Base-by-base conservation (phyloP, 495 filamentous ascomycete genomes). In the Chaetomidium leptoderma region DNA sequence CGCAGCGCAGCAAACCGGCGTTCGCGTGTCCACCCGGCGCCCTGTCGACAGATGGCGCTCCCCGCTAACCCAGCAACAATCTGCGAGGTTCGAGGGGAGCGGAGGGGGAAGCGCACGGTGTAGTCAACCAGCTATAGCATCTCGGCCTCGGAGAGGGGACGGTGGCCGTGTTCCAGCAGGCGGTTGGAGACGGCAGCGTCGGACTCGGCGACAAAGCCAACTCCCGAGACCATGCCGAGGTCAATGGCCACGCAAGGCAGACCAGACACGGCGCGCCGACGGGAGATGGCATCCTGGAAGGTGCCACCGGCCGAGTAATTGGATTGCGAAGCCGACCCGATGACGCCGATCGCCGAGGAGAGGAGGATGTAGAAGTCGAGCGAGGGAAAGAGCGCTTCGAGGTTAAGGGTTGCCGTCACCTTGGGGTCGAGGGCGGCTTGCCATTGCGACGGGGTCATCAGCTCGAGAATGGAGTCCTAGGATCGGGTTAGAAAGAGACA, bases 341-440 rank as follows among this genome's bases (percentile, higher is more conserved):
- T n/a, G n/a, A 77, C 61, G 14, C 76, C 75, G 11, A 68, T 52
- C 6, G 73, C 55, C 0, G 81, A 83, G 11, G 76, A 80, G 1
- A 82, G 66, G 71, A 83, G 74, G 55, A 83, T 61, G 72, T 78
- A 83, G 69, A 82, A 83, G 63, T 81, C 76, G 14, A 82, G 67
- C 0, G 45, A 65, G 51, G 29, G 40, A 30, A 76, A 68, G n/a
- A 47, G 53, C 16, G 68, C 49, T 51, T 82, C 77, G 4, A 83
- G 40, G 46, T 82, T 82, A 73, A 71, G 75, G n/a, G 74, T 72
- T 5, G 80, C 81, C 1, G 74, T 65, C 0, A 83, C 70, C 60
- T 82, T 78, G 1, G 78, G 76, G n/a, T 58, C 62, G 6, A 77
- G 69, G 2, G 75, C 72, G 0, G 63, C 63, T 0, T 59, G 23